A percentile compares a stretch with the other conserved stretches of the same genome.
phyloP scores from a whole-genome alignment of 75 land plant species.

The Picea glauca region DNA sequence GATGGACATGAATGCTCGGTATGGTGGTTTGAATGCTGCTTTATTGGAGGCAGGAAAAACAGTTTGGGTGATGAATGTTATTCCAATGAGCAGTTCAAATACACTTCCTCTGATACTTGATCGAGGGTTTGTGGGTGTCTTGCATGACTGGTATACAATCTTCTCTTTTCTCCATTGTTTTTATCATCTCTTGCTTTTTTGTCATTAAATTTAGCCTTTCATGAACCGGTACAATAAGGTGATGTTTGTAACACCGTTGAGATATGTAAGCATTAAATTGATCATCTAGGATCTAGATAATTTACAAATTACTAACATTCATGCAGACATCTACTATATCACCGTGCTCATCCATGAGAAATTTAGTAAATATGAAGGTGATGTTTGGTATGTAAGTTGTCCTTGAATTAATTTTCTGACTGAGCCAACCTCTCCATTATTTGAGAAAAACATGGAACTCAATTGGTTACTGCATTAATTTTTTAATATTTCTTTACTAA shows the following conservation, averaged over 20 bases:
- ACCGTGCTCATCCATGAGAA: not conserved
- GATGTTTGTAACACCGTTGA: not conserved
- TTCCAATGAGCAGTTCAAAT: slow-evolving; percentile 47
- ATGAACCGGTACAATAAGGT: not conserved
- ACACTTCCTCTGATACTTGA: slow-evolving; percentile 66
- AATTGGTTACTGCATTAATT: not conserved
- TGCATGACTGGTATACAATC: slow-evolving; percentile 76
- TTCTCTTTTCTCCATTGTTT: not conserved
- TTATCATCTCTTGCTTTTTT: not conserved
- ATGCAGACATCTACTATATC: not conserved
- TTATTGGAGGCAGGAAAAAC: slow-evolving; percentile 58
- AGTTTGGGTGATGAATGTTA: slow-evolving; percentile 97
- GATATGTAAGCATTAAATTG: not conserved
- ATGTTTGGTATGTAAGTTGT: not conserved
- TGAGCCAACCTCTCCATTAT: not conserved
- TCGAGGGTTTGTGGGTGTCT: slow-evolving; percentile 72
- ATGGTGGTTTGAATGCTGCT: slow-evolving; percentile 89
- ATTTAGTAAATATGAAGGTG: not conserved
- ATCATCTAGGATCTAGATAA: not conserved
- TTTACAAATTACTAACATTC: slow-evolving; percentile 9
- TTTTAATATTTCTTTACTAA: not conserved
- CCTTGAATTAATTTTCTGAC: not conserved
- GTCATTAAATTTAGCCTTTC: not conserved
- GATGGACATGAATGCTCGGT: slow-evolving; percentile 88
- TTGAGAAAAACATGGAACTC: not conserved